Evolutionary conservation across 2,329 filamentous ascomycete genomes (phyloP), one percentile per base, ranked within the genome.

Genomic region (Keithomyces neogunnii): DNA sequence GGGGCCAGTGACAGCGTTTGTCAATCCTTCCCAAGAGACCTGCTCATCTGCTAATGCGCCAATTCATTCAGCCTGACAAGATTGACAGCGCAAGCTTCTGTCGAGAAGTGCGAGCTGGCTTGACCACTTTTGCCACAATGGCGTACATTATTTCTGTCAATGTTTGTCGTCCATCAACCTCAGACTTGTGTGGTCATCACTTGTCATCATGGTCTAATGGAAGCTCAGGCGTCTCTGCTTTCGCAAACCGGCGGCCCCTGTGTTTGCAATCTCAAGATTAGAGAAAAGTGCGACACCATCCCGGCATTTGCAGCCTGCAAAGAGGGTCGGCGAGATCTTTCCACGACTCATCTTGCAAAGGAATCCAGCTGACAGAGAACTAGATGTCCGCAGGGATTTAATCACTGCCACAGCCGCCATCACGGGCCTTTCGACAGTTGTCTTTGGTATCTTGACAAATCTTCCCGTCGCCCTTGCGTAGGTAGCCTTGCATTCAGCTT

Each of bases 361-460:
- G 10, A 39, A 28, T 26, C 5, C n/a, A 19, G 10, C 54, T 60
- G 30, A 59, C 44, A 38, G 7, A 28, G 26, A 52, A 19, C 11
- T 50, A 75, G 82, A 75, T 44, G 67, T 95, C 55, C 85, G 88
- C 57, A 80, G 85, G 33, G 89, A 95, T 65, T 72, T 93, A 19
- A 83, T 93, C 52, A 95, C 89, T 1, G 86, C 87, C 3, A 95
- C 89, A 1, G 86, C 88, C n/a, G 87, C 87, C 8, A 80, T 93
- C 48, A 75, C 87, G 5, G 88, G 88, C 5, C 73, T 93, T 53
- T 79, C 86, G 1, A 86, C 84, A 29, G 84, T 95, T 59, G 73
- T 78, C 53, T 92, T 95, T 71, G 89, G 89, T 3, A 76, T 92
- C 26, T 75, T 91, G 49, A 89, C 89, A 31, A 95, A 95, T 59